phyloP scores from a whole-genome alignment of 2,329 filamentous ascomycete species.

The Aspergillus melleus region DNA sequence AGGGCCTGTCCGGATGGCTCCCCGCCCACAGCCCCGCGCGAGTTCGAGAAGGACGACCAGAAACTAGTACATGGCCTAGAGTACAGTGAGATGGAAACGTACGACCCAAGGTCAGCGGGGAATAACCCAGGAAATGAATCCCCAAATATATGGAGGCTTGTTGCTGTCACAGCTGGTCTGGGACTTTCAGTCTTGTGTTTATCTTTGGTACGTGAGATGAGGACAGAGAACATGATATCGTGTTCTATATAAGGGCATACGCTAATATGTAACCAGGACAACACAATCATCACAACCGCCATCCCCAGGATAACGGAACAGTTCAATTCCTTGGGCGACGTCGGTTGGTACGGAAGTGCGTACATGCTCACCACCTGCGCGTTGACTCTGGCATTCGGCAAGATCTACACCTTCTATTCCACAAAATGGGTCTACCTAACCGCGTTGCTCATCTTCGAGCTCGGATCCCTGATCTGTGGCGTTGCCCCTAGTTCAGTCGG shows the following conservation, averaged over 20 bases:
- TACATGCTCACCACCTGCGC: conserved; percentile 46
- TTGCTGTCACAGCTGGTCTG: conserved; percentile 4
- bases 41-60: not conserved
- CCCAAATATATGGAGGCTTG: conserved; percentile 8
- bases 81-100: not conserved
- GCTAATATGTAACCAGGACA: conserved; percentile 29
- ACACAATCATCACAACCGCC: conserved; percentile 48
- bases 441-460: conserved; percentile 43
- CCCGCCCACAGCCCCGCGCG: not conserved
- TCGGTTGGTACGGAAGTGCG: conserved; percentile 51
- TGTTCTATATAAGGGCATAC: not conserved
- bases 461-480: conserved; percentile 43
- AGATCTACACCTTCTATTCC: conserved; percentile 45
- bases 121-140: not conserved
- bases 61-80: not conserved
- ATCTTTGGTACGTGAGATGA: conserved; percentile 7
- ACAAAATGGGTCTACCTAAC: conserved; percentile 45
- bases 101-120: not conserved
- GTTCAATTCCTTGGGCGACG: conserved; percentile 48
- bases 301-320: conserved; percentile 51
- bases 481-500: conserved; percentile 38
- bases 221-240: not conserved
- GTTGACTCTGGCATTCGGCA: conserved; percentile 45
- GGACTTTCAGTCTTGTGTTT: conserved; percentile 10
- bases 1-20: not conserved